These are phyloP conservation scores for Rhododendron mucronatum DNA, from an alignment of 148 eudicot species.

Conservation along the genomic window DNA sequence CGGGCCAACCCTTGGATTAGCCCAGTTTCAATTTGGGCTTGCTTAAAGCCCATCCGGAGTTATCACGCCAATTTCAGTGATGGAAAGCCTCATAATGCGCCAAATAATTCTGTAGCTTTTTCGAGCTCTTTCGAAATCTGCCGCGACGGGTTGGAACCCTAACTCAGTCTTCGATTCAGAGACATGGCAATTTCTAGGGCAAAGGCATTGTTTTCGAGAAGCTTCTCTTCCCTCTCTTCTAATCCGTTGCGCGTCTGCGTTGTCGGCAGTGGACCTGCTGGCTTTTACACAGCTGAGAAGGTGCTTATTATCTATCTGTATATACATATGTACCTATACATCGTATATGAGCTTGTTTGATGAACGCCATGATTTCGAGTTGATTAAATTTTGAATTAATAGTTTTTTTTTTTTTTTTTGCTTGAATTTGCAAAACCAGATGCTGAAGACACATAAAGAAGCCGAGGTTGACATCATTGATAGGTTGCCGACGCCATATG, in stretches of 20 bases:
- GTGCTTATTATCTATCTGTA: conserved; percentile 20
- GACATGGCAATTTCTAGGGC: conserved; percentile 29
- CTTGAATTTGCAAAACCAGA: conserved; percentile 27
- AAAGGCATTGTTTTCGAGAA: conserved; percentile 24
- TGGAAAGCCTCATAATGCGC: neutral
- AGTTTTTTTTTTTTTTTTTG: neutral
- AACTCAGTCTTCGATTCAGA: neutral
- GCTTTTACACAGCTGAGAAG: conserved; percentile 90
- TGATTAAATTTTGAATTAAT: neutral
- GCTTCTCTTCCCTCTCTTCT: conserved; percentile 42
- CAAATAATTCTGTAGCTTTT: neutral
- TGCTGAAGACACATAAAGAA: conserved; percentile 70
- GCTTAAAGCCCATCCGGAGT: neutral
- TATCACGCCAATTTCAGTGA: neutral
- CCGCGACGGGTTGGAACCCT: conserved; percentile 3
- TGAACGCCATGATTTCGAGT: neutral
- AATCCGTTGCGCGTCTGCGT: conserved; percentile 69
- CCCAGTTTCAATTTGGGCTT: neutral
- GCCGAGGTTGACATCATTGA: conserved; percentile 88
- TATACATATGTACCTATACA: neutral
- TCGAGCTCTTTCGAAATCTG: neutral
- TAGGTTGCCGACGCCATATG: conserved; percentile 86
- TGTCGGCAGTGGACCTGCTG: conserved; percentile 96
- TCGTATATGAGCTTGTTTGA: neutral
- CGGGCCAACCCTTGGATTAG: neutral